phyloP scores from a whole-genome alignment of 169 alveolate genomes.

The Pseudocohnilembus persalinus region DNA sequence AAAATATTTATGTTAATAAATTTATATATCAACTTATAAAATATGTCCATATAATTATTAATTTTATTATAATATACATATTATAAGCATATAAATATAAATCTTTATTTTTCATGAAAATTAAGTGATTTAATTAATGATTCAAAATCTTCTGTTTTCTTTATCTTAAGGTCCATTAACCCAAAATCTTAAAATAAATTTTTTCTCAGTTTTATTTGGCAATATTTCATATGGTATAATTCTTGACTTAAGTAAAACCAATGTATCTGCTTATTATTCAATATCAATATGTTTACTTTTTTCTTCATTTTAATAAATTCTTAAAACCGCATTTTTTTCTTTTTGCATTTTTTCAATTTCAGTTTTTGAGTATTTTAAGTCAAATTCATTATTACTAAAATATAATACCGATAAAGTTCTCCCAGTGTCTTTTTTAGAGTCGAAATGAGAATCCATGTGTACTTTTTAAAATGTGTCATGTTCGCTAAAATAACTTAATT shows the following conservation, averaged over 20 bases:
- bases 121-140: no score
- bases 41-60: no score
- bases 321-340: no score
- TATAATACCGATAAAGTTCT: neutral
- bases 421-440: neutral
- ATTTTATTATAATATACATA: no score
- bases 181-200: neutral
- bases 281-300: neutral
- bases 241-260: neutral
- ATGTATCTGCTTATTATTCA: neutral
- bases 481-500: neutral
- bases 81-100: no score
- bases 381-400: neutral
- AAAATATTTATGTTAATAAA: no score
- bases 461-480: neutral
- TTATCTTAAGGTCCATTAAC: neutral
- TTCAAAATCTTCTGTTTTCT: neutral
- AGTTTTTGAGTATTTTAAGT: no score
- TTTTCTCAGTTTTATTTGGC: neutral
- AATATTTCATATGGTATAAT: neutral
- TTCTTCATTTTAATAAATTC: neutral
- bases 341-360: neutral
- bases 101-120: no score
- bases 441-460: neutral
- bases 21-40: no score